Evolutionary conservation across 495 filamentous ascomycete genomes (phyloP), one percentile per base, ranked within the genome.

Genomic region (Lasiosphaeria hispida): DNA sequence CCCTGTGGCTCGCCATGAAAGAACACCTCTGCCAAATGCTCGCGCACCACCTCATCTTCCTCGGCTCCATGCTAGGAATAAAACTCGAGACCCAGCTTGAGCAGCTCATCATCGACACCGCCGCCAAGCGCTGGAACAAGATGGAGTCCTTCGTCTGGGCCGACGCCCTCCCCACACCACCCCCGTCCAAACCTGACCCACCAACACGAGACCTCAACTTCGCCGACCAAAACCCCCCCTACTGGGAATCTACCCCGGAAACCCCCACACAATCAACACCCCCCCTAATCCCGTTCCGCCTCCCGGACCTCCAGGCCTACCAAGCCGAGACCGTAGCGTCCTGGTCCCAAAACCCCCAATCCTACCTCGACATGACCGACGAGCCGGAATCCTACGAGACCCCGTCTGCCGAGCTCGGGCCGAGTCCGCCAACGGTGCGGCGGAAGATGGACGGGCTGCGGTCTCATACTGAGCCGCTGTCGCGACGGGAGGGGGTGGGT

Each of bases 1-100:
- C 69, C 8, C 57, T 69, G 14, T 70, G 68, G 68, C 35, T 72
- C 23, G 58, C 65, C 35, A 74, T 67, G 58, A 66, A 69, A 56
- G 67, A 68, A 43, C 66, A 68, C 40, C 55, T 74, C 36, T 65
- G 67, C 40, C 70, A 72, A 56, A 74, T 68, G 58, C 60, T 74
- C 23, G 71, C 65, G 1, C 70, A 72, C 35, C 64, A 75, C 48
- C 48, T 73, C 23, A 62, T 72, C 7, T 73, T 62, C 35, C 49
- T 75, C 4, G 71, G 67, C 0, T 67, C 64, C 0, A 62, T 65
- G 42, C 44, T 75, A 4, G 66, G 67, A 2, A 71, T 75, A 50
- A 64, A 62, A 40, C 55, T 72, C 13, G 68, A 68, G 0, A 61
- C 61, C 11, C 55, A 47, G 0, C 14, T 72, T 3, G 68, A 74